Percentiles rank a stretch among this genome's conserved stretches.
Conservation (phyloP, 2,329 filamentous ascomycete genomes). For the Kalaharituber pfeilii region DNA sequence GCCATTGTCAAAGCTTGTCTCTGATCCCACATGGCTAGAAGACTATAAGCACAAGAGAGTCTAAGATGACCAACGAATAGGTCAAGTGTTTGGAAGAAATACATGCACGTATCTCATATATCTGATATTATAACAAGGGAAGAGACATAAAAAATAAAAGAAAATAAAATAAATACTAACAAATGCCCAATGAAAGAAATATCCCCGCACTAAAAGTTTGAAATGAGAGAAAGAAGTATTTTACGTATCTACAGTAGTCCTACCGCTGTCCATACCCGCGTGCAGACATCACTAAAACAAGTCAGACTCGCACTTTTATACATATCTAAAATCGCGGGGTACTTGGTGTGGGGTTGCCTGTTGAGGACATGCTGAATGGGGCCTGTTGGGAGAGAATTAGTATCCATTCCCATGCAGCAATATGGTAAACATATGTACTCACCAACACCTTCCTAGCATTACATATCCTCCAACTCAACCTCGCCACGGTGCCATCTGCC, state of each 20-base stretch:
- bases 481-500: conserved; percentile 76
- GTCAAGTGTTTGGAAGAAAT: too few relatives aligned
- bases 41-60: too few relatives aligned
- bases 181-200: not conserved
- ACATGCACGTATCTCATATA: too few relatives aligned
- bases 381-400: not conserved
- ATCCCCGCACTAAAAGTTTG: not conserved
- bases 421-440: conserved; percentile 26
- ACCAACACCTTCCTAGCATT: conserved; percentile 92
- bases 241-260: not conserved
- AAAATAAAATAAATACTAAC: not conserved
- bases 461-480: conserved; percentile 84
- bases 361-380: not conserved
- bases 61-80: too few relatives aligned
- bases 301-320: not conserved
- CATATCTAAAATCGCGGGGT: not conserved
- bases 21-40: too few relatives aligned
- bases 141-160: not conserved
- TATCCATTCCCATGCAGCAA: not conserved
- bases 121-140: not conserved
- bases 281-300: not conserved
- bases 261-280: not conserved
- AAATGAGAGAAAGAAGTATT: not conserved
- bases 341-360: not conserved
- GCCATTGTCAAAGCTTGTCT: too few relatives aligned